A percentile compares a stretch with the other conserved stretches of the same genome.
These are phyloP conservation scores for Fusarium dimerum DNA, from an alignment of 2,329 filamentous ascomycete species.

Conservation along the genomic window DNA sequence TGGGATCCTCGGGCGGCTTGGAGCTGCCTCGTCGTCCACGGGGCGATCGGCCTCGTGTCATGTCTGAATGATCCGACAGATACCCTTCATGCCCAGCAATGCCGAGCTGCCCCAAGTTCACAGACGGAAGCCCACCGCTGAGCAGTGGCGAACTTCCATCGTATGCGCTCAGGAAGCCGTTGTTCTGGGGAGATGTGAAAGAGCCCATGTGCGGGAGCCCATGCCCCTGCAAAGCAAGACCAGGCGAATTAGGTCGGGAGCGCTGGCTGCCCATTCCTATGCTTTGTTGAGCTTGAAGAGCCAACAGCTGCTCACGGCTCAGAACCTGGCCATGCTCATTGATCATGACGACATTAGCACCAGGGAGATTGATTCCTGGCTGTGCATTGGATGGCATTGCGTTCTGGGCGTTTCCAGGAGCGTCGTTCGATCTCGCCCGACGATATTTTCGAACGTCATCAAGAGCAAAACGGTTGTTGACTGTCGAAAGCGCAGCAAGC, in stretches of 20 bases:
- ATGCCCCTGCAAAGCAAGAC: constrained; percentile 76
- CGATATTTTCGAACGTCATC: constrained; percentile 98
- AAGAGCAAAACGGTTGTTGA: constrained; percentile 96
- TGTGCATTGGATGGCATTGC: constrained; percentile 68
- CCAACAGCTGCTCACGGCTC: constrained; percentile 80
- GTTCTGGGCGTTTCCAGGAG: constrained; percentile 60
- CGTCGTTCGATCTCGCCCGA: constrained; percentile 85
- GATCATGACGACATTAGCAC: constrained; percentile 86
- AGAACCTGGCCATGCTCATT: constrained; percentile 90
- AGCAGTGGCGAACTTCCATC: constrained; percentile 72
- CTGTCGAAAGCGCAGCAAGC: constrained; percentile 90
- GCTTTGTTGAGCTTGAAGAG: constrained; percentile 70
- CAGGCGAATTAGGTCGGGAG: constrained; percentile 87
- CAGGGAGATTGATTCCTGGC: constrained; percentile 59
- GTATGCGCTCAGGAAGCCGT: constrained; percentile 90
- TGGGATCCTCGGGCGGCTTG: constrained; percentile 97
- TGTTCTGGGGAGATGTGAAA: constrained; percentile 88
- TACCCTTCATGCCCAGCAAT: constrained; percentile 77
- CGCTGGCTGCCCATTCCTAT: constrained; percentile 67
- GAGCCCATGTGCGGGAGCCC: constrained; percentile 63
- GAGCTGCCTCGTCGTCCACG: constrained; percentile 90
- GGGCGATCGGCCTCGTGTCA: constrained; percentile 86
- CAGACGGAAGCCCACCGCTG: constrained; percentile 67
- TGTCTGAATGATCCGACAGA: constrained; percentile 90
- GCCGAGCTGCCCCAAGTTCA: constrained; percentile 74